Conservation (phyloP, 345 rosid species). For the Lagerstroemia speciosa region DNA sequence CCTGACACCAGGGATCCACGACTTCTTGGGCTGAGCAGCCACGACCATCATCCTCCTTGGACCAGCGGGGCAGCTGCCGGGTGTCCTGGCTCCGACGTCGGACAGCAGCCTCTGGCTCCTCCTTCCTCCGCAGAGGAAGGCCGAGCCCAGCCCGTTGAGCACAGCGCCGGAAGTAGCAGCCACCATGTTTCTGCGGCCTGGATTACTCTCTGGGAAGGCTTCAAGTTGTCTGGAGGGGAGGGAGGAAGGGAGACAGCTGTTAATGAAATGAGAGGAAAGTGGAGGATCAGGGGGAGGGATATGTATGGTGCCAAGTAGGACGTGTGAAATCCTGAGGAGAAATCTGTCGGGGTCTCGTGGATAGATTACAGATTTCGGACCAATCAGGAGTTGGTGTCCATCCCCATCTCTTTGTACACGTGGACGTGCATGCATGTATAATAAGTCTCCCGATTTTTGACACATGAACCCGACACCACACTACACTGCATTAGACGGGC, state of each 20-base stretch:
- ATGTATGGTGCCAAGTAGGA: slow-evolving; percentile 37
- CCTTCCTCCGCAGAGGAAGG: slow-evolving; percentile 56
- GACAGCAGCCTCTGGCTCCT: slow-evolving; percentile 28
- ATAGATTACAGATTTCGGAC: slow-evolving; percentile 83
- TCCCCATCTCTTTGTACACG: slow-evolving; percentile 21
- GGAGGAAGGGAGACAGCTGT: not conserved
- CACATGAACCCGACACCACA: too few relatives aligned
- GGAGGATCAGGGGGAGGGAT: slow-evolving; percentile 23
- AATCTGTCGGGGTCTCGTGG: slow-evolving; percentile 35
- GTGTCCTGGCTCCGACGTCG: slow-evolving; percentile 14
- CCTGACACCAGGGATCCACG: slow-evolving; percentile 89
- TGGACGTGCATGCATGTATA: too few relatives aligned
- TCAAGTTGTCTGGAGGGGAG: not conserved
- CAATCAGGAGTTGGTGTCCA: slow-evolving; percentile 49
- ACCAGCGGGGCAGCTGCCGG: slow-evolving; percentile 9
- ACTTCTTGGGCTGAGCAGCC: slow-evolving; percentile 56
- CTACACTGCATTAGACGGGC: too few relatives aligned
- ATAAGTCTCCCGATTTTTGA: too few relatives aligned
- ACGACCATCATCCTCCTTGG: slow-evolving; percentile 39
- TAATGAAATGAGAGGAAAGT: not conserved
- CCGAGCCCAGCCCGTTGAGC: slow-evolving; percentile 64
- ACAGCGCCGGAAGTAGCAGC: slow-evolving; percentile 72
- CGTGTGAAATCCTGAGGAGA: slow-evolving; percentile 50
- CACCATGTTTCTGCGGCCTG: slow-evolving; percentile 14
- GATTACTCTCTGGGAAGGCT: too few relatives aligned